Base-by-base conservation (phyloP, 208 protist genomes). In the Novymonas esmeraldas region DNA sequence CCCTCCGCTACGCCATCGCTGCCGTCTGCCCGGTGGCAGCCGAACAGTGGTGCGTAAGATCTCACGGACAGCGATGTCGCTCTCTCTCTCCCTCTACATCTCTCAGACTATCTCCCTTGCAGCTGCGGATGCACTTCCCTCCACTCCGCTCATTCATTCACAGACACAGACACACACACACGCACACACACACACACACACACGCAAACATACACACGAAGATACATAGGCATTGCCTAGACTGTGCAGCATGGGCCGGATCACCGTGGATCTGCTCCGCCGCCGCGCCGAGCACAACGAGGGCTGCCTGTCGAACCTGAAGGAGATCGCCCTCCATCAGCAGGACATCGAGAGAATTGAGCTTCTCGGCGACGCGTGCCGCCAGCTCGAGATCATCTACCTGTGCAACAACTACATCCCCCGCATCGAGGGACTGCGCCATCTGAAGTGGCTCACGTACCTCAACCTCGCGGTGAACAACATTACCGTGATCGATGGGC, bases 401-500 rank as follows among this genome's bases (percentile, higher is more conserved):
- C 75, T 99, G 3, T 98, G 98, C 76, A 98, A 98, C 82, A 99
- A 99, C 74, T 95, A 98, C 69, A 99, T 99, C 33, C 51, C 71
- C 16, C 78, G 78, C 38, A 98, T 99, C 46, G 92, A 99, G 68
- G 96, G 97, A 2, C 82, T 99, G 14, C 73, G 88, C 24, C 89
- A 96, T 57, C 82, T 99, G 45, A 98, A 98, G 81, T 80, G 83
- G 59, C 89, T 99, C n/a, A 93, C 91, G 75, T 99, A 99, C 66
- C 74, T 99, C 14, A 99, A 99, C 73, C 70, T 99, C 1, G 98
- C 98, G 6, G 84, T 99, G 41, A 99, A 99, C 81, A 98, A 97
- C 76, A 95, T 99, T 58, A 89, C 59, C 0, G 64, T 69, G 22
- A 96, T 99, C 50, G 96, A 99, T 49, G 86, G 90, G 9, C 79